Percentiles rank a stretch among this genome's conserved stretches.
Conservation (phyloP, 768 basidiomycete genomes). For the Candolleomyces aberdarensis region DNA sequence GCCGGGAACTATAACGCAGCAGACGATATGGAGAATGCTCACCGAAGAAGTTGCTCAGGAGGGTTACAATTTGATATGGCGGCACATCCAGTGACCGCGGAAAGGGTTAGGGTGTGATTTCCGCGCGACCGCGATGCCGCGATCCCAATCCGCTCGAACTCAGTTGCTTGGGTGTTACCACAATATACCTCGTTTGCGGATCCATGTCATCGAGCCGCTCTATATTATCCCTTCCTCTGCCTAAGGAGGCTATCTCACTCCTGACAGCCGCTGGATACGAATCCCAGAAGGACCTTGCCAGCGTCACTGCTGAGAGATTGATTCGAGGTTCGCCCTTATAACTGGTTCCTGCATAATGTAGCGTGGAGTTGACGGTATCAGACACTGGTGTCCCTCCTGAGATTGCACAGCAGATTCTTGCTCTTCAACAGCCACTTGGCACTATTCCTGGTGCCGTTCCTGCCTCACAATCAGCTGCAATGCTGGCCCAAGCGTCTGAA, state of each 20-base stretch:
- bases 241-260: constrained; percentile 41
- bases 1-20: constrained; percentile 1
- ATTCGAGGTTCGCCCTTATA: constrained; percentile 40
- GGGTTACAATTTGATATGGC: constrained; percentile 55
- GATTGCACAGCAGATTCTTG: constrained; percentile 45
- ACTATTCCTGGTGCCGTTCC: constrained; percentile 20
- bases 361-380: constrained; percentile 22
- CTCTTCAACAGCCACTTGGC: constrained; percentile 33
- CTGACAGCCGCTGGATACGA: constrained; percentile 56
- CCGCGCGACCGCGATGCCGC: no score
- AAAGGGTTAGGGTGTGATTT: no score
- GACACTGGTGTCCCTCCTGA: constrained; percentile 48
- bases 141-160: constrained; percentile 19
- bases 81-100: constrained; percentile 37
- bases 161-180: constrained; percentile 41
- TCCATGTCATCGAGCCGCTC: constrained; percentile 41
- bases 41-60: constrained; percentile 36
- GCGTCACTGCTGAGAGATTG: constrained; percentile 41
- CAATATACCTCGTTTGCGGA: constrained; percentile 71
- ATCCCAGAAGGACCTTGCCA: constrained; percentile 49
- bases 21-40: constrained; percentile 5
- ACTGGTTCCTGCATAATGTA: neutral
- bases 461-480: constrained; percentile 58
- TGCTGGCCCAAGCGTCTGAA: constrained; percentile 23
- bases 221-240: constrained; percentile 45